Conservation (phyloP, 179 eudicot species). For the Heliamphora pulchella region DNA sequence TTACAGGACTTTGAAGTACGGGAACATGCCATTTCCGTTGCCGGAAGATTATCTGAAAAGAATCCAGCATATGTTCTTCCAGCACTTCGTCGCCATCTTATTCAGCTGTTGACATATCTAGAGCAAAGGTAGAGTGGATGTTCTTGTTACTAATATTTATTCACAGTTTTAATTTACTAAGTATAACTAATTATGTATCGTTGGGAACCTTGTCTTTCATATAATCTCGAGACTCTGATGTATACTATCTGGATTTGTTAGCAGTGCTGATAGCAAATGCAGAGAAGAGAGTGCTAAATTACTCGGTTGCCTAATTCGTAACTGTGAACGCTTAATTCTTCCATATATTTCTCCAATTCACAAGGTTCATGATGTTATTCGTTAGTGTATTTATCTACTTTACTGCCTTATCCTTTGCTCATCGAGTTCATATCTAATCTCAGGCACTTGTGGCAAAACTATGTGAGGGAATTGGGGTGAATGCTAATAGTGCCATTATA, state of each 20-base stretch:
- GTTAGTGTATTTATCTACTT: neutral
- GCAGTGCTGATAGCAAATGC: conserved; percentile 92
- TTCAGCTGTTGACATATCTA: conserved; percentile 78
- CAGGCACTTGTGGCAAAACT: conserved; percentile 94
- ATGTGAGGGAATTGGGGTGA: conserved; percentile 67
- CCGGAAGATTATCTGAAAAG: conserved; percentile 91
- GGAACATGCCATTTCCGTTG: conserved; percentile 78
- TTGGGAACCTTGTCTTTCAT: neutral
- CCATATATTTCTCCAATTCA: conserved; percentile 96
- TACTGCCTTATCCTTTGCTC: conserved; percentile 14
- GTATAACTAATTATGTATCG: neutral
- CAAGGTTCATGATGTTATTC: conserved; percentile 44
- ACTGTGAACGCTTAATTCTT: conserved; percentile 81
- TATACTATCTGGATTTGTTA: conserved; percentile 14
- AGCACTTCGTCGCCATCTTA: conserved; percentile 97
- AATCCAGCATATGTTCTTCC: conserved; percentile 99
- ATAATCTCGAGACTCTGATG: conserved; percentile 2
- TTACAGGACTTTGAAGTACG: conserved; percentile 85
- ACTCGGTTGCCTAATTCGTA: conserved; percentile 89
- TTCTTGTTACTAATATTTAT: conserved; percentile 1
- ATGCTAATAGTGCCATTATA: conserved; percentile 75
- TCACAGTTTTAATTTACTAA: neutral
- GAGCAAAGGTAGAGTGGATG: conserved; percentile 61
- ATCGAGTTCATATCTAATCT: conserved; percentile 16
- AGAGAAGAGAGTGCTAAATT: conserved; percentile 98